phyloP scores from a whole-genome alignment of 345 rosid genomes.

The Kandelia obovata region DNA sequence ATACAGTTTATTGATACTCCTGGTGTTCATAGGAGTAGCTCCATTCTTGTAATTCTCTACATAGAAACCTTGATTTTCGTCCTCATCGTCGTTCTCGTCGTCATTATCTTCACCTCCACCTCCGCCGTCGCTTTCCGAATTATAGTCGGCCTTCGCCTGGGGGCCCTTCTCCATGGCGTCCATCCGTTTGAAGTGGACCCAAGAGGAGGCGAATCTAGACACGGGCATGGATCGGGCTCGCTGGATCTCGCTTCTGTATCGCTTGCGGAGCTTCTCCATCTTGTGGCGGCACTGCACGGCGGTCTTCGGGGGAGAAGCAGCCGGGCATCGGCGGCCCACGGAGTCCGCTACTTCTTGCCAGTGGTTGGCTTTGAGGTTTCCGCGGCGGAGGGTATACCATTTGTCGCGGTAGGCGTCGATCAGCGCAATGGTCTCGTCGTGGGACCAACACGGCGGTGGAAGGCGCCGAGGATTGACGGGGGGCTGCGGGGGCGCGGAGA shows the following conservation, averaged over 20 bases:
- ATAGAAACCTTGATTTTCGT: slow-evolving; percentile 40
- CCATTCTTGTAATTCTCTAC: slow-evolving; percentile 40
- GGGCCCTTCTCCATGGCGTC: slow-evolving; percentile 87
- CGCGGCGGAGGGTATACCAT: slow-evolving; percentile 87
- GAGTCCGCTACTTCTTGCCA: slow-evolving; percentile 94
- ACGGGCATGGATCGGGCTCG: slow-evolving; percentile 83
- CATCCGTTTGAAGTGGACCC: slow-evolving; percentile 88
- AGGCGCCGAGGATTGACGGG: slow-evolving; percentile 58
- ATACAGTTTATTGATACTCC: slow-evolving; percentile 54
- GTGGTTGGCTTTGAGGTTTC: slow-evolving; percentile 85
- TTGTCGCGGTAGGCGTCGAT: slow-evolving; percentile 84
- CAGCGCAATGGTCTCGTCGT: slow-evolving; percentile 73
- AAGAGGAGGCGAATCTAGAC: slow-evolving; percentile 70
- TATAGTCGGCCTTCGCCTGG: slow-evolving; percentile 24
- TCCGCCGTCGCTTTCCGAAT: slow-evolving; percentile 35
- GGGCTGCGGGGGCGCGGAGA: slow-evolving; percentile 12
- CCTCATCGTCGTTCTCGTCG: slow-evolving; percentile 42
- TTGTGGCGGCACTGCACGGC: slow-evolving; percentile 96
- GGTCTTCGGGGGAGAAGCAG: slow-evolving; percentile 60
- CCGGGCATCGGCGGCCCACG: slow-evolving; percentile 56
- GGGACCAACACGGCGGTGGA: slow-evolving; percentile 97
- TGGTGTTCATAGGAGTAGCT: slow-evolving; percentile 26
- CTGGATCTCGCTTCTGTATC: slow-evolving; percentile 86
- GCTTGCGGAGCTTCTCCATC: slow-evolving; percentile 97
- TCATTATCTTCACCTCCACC: slow-evolving; percentile 20